Base-by-base conservation (phyloP, 2,329 filamentous ascomycete genomes). In the Aspergillus sp. region DNA sequence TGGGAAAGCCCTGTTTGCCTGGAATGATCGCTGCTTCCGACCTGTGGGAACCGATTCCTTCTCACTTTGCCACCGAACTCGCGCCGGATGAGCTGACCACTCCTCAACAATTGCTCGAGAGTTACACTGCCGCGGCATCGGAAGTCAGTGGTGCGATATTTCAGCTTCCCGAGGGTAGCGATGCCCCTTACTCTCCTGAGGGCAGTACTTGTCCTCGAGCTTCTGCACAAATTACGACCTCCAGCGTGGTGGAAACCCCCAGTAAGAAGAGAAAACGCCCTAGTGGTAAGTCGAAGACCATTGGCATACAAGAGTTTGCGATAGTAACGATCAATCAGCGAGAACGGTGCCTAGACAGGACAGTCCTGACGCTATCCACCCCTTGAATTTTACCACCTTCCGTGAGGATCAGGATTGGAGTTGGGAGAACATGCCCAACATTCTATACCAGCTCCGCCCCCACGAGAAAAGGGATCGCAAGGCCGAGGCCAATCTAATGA, bases 381-480 rank as follows among this genome's bases (percentile, higher is more conserved):
- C 55, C 41, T 51, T 47, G 10, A 61, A 60, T 44, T 31, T 31
- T 3, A 60, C 58, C 13, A 32, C 29, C 17, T 50, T 31, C 31
- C 55, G 50, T 23, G 44, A 42, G 13, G 60, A 57, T 2, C 60
- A 64, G 36, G 40, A 47, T 11, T 66, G 63, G 63, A 58, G 55
- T 11, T 58, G 55, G 55, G 43, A 58, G 1, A 57, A 59, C 21
- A 53, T 66, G 13, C 64, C 64, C 0, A 57, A 60, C 2, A 62
- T 66, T 9, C 46, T 65, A 3, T 65, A 64, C 20, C 56, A 63
- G 19, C 46, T 63, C 19, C 56, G 55, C 9, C 56, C 58, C 2
- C 16, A 36, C 3, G 50, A 42, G 4, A 49, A 52, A 4, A 47
- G 21, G 16, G 50, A 45, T 7, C 19, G 32, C 5, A 41, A 45